Percentiles rank a stretch among this genome's conserved stretches.
These are phyloP conservation scores for Vachellia pachyceras DNA, from an alignment of 306 rosid species.

Conservation along the genomic window DNA sequence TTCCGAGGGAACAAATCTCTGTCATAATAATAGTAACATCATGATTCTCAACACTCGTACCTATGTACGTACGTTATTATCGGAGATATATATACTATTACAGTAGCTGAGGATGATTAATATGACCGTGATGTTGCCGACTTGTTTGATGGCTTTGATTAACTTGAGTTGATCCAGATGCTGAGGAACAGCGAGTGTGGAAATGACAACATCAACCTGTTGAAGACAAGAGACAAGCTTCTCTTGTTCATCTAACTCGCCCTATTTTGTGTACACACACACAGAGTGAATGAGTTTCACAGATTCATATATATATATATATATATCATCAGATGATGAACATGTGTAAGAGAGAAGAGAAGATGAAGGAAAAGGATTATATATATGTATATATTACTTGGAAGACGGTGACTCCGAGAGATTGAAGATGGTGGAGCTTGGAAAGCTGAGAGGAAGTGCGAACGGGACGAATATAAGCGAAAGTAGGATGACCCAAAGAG, in stretches of 20 bases:
- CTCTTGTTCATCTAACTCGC: conserved; percentile 49
- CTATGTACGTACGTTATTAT: too few species aligned
- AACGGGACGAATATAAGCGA: conserved; percentile 43
- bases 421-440: conserved; percentile 34
- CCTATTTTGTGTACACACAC: conserved; percentile 23
- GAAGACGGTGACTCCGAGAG: conserved; percentile 50
- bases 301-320: neutral
- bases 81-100: too few species aligned
- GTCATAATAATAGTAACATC: neutral
- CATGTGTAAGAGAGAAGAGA: neutral
- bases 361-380: neutral
- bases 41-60: neutral
- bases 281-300: neutral
- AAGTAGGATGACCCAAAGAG: conserved; percentile 50
- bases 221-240: conserved; percentile 46
- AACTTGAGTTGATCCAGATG: conserved; percentile 51
- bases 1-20: conserved; percentile 60
- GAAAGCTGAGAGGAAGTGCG: neutral
- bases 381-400: conserved; percentile 31
- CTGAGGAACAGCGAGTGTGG: conserved; percentile 54
- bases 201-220: conserved; percentile 53
- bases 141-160: conserved; percentile 55
- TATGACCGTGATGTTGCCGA: conserved; percentile 45
- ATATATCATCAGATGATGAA: neutral
- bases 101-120: too few species aligned